phyloP scores from a whole-genome alignment of 2,329 filamentous ascomycete species.

The Leptographium flavum region DNA sequence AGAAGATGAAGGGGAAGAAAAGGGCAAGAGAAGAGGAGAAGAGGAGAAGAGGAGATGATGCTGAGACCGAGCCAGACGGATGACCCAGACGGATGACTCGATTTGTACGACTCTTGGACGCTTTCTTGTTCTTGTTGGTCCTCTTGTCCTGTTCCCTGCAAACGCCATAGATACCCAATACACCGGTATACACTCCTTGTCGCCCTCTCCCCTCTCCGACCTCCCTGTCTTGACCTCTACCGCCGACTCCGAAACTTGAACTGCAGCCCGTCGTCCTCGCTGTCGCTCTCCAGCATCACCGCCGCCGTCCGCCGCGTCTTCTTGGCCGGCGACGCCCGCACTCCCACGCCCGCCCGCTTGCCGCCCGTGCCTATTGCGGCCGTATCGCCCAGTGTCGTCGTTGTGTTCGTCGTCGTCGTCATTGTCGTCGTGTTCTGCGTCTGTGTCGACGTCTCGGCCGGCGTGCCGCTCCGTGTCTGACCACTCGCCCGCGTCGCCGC shows the following conservation, averaged over 20 bases:
- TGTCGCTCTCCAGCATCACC: slow-evolving; percentile 13
- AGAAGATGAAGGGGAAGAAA: no score
- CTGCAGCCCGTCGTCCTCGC: slow-evolving; percentile 34
- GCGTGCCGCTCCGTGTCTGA: slow-evolving; percentile 6
- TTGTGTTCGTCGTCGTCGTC: neutral
- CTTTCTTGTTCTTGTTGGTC: no score
- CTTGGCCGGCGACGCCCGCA: slow-evolving; percentile 4
- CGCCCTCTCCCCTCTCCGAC: no score
- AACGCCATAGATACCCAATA: no score
- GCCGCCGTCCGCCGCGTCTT: slow-evolving; percentile 1
- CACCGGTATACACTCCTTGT: no score
- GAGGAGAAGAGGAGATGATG: no score
- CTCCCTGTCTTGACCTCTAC: slow-evolving; percentile 14
- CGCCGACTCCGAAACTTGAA: slow-evolving; percentile 41
- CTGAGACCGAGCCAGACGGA: no score
- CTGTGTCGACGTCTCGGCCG: slow-evolving; percentile 12
- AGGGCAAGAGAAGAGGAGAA: no score
- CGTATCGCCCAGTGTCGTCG: neutral
- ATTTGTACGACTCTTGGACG: no score
- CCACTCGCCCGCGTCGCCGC: slow-evolving; percentile 9
- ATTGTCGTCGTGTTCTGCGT: slow-evolving; percentile 1
- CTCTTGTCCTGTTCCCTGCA: no score
- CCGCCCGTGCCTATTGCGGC: slow-evolving; percentile 20
- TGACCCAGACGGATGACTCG: no score
- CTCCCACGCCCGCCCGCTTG: slow-evolving; percentile 15